Base-by-base conservation (phyloP, 768 basidiomycete species). In the Pleurotus giganteus region DNA sequence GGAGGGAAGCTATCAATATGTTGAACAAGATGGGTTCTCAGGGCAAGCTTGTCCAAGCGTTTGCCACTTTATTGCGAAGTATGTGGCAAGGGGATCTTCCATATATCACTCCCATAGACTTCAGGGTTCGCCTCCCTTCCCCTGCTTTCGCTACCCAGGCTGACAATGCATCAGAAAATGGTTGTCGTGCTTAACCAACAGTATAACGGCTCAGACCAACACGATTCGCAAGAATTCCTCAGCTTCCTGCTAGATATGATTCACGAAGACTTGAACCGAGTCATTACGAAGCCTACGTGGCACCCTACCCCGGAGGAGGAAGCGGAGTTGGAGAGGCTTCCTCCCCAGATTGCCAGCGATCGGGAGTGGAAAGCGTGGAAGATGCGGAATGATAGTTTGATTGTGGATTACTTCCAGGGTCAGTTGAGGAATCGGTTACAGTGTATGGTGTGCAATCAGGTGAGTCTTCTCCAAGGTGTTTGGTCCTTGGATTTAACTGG, bases 371-470 rank as follows among this genome's bases (percentile, higher is more conserved):
- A 83, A 58, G 81, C 88, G 34, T 98, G 97, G 78, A 84, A 84
- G 67, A 83, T 84, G 74, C 81, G 91, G 54, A 94, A 98, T 65
- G 93, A 99, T 66, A 93, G 90, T 63, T 71, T 98, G 52, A 88
- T 99, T 51, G 97, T 98, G 26, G 95, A 98, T 70, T 91, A 88
- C 65, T 98, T 99, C 76, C 96, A 98, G 71, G 96, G 96, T 9
- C 97, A 98, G 69, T 98, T 97, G 69, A 78, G 92, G 59, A 98
- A 89, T 71, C 79, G 86, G 52, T 69, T 99, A 71, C 82, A 91
- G 63, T 99, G 96, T 69, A 65, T 94, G 66, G 96, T 89, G 3
- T 99, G 96, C 66, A 78, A 85, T 58, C 91, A 91, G 70, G 95
- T 94, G 58, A 57, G 73, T 69, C 5, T 8, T 37, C 47, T 47